These are phyloP conservation scores for Fomitiporia mediterranea DNA, from an alignment of 1,284 basidiomycete genomes.

Conservation along the genomic window DNA sequence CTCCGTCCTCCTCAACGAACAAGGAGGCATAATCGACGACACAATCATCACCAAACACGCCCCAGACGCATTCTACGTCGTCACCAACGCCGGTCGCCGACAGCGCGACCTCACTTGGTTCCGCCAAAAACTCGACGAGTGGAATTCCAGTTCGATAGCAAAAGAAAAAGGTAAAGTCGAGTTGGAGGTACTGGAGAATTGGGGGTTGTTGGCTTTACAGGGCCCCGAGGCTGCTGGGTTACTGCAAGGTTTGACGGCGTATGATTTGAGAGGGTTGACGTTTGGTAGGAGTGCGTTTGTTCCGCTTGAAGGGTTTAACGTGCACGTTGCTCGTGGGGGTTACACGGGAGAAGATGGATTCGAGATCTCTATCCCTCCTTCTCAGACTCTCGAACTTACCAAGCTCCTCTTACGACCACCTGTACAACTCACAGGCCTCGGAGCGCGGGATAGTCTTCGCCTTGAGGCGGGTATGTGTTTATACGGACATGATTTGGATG, in stretches of 20 bases:
- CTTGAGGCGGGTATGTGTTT: constrained; percentile 98
- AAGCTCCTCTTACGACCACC: constrained; percentile 65
- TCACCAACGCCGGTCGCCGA: constrained; percentile 92
- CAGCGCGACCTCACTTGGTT: constrained; percentile 83
- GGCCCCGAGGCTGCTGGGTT: constrained; percentile 82
- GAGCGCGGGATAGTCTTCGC: constrained; percentile 88
- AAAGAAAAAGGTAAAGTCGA: constrained; percentile 62
- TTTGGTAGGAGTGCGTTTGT: constrained; percentile 81
- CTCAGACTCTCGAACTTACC: constrained; percentile 69
- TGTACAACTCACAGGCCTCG: constrained; percentile 87
- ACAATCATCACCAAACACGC: constrained; percentile 83
- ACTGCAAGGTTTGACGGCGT: constrained; percentile 69
- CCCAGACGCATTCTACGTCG: constrained; percentile 83
- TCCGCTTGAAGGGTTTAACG: constrained; percentile 70
- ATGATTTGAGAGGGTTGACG: constrained; percentile 67
- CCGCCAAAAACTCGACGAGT: constrained; percentile 58
- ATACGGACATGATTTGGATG: constrained; percentile 92
- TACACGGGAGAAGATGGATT: constrained; percentile 99
- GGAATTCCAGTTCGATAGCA: constrained; percentile 50
- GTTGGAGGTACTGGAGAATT: constrained; percentile 78
- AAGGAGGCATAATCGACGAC: constrained; percentile 96
- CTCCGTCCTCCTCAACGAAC: constrained; percentile 84
- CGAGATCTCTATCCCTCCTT: constrained; percentile 92
- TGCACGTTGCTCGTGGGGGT: constrained; percentile 93
- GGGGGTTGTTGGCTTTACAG: constrained; percentile 90